Base-by-base conservation (phyloP, 306 rosid genomes). In the Medicago arabica region DNA sequence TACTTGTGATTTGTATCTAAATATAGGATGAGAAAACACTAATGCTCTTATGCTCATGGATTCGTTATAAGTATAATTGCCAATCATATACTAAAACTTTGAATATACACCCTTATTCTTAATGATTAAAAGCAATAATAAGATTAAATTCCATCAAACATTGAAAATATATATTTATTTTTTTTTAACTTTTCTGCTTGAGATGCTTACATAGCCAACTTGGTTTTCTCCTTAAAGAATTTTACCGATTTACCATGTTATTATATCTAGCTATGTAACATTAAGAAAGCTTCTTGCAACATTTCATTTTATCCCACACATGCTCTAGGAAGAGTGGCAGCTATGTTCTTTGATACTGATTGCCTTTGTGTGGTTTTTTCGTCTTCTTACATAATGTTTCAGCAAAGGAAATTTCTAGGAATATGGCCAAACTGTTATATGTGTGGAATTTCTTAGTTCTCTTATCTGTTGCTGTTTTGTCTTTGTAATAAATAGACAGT, bases 351-450 rank as follows among this genome's bases (percentile, higher is more conserved):
- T n/a, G n/a, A n/a, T n/a, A 44, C 19, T 3, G 40, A 49, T 50
- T 41, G 66, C 43, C 39, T 75, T 5, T 39, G 59, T 13, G n/a
- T 61, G 3, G 14, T 87, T 85, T 83, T 64, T 85, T 86, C 38
- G 80, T 53, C 28, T 65, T 71, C 58, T 39, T 39, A 69, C 41
- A 69, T 57, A 71, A 23, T n/a, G n/a, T n/a, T n/a, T n/a, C n/a
- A n/a, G n/a, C n/a, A n/a, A n/a, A n/a, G n/a, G n/a, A n/a, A n/a
- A n/a, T n/a, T n/a, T n/a, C n/a, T n/a, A n/a, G n/a, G n/a, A n/a
- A n/a, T 64, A 16, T 44, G 58, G 68, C 69, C 58, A 57, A 74
- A 19, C 28, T 67, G 16, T 39, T 51, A n/a, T 60, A 9, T 74
- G 61, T 60, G 14, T 74, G 61, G 74, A 38, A 39, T 72, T 72